Evolutionary conservation across 2,329 filamentous ascomycete genomes (phyloP).

Genomic region (Pseudogymnoascus sp.): DNA sequence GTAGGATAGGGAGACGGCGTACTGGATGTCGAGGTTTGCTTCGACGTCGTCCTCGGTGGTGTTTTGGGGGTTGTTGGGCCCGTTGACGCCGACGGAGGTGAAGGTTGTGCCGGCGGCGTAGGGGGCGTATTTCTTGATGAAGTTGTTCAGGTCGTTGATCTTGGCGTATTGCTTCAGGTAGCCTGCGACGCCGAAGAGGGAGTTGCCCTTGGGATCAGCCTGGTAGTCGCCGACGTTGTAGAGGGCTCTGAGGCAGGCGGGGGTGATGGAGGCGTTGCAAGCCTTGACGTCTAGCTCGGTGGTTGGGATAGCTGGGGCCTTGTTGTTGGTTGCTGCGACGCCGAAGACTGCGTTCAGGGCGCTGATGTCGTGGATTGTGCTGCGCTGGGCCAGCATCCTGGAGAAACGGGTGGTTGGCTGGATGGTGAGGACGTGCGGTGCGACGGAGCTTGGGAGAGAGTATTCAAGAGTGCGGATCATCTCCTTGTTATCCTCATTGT

Average conservation of each 20-base stretch:
- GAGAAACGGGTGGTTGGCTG: constrained; percentile 35
- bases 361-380: background rate
- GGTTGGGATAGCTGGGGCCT: background rate
- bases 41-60: constrained; percentile 37
- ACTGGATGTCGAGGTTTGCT: constrained; percentile 50
- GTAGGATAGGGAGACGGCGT: constrained; percentile 43
- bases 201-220: constrained; percentile 49
- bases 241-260: constrained; percentile 27
- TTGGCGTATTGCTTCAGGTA: constrained; percentile 31
- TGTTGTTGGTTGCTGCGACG: constrained; percentile 7
- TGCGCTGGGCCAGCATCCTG: constrained; percentile 7
- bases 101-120: constrained; percentile 37
- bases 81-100: constrained; percentile 27
- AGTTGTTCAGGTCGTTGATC: constrained; percentile 33
- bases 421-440: constrained; percentile 32
- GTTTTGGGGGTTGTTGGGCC: constrained; percentile 39
- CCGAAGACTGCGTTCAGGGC: background rate
- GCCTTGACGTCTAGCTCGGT: constrained; percentile 18
- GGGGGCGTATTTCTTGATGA: constrained; percentile 40
- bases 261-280: constrained; percentile 29
- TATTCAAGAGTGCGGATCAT: constrained; percentile 33
- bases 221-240: constrained; percentile 35
- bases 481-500: constrained; percentile 16
- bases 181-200: constrained; percentile 53
- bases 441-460: constrained; percentile 30